phyloP scores from a whole-genome alignment of 2,329 filamentous ascomycete species.

The Colletotrichum sojae region DNA sequence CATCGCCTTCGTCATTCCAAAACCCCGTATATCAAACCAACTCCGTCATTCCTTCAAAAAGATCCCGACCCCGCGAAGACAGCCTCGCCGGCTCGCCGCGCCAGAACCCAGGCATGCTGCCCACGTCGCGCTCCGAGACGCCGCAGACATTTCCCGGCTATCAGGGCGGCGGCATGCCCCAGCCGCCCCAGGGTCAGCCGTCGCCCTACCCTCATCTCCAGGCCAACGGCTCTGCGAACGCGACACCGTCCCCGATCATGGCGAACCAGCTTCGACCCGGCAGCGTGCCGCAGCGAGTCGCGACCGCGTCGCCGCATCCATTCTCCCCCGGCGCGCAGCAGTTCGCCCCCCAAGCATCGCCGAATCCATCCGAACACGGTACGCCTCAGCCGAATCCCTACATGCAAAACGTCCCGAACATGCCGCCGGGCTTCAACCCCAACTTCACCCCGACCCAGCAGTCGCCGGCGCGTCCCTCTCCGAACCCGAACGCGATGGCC shows the following conservation, averaged over 20 bases:
- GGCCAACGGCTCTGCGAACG: slow-evolving; percentile 83
- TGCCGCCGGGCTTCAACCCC: slow-evolving; percentile 71
- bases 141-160: slow-evolving; percentile 86
- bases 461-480: slow-evolving; percentile 68
- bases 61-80: slow-evolving; percentile 85
- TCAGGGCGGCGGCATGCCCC: slow-evolving; percentile 73
- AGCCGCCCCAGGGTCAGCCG: slow-evolving; percentile 74
- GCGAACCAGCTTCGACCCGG: slow-evolving; percentile 82
- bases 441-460: slow-evolving; percentile 71
- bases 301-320: slow-evolving; percentile 92
- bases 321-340: slow-evolving; percentile 85
- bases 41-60: slow-evolving; percentile 90
- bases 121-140: slow-evolving; percentile 91
- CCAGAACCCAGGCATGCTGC: slow-evolving; percentile 80
- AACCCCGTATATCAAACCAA: slow-evolving; percentile 87
- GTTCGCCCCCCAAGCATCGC: slow-evolving; percentile 80
- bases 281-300: slow-evolving; percentile 83
- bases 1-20: slow-evolving; percentile 79
- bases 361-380: slow-evolving; percentile 81
- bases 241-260: slow-evolving; percentile 94
- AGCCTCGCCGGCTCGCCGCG: slow-evolving; percentile 86
- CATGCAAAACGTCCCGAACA: slow-evolving; percentile 72
- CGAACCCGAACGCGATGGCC: slow-evolving; percentile 67
- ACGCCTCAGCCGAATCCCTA: slow-evolving; percentile 83
- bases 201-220: slow-evolving; percentile 87